phyloP scores from a whole-genome alignment of 2,329 filamentous ascomycete genomes.

The Sporothrix globosa region DNA sequence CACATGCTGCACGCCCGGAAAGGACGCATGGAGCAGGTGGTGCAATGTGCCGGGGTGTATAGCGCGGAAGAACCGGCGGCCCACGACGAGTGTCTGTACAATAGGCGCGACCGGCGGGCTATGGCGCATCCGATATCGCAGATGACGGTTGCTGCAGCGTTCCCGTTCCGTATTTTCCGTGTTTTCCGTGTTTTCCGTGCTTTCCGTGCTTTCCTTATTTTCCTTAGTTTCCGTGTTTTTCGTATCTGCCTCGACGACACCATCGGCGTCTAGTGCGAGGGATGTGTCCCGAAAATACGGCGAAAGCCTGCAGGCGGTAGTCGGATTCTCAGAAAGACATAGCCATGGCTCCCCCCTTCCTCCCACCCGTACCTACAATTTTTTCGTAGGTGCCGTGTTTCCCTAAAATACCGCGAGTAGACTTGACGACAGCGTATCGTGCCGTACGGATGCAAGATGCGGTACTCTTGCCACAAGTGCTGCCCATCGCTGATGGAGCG shows the following conservation, averaged over 20 bases:
- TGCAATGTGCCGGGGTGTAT: not conserved
- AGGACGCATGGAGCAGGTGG: not conserved
- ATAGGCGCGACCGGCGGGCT: not conserved
- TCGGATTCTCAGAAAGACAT: not conserved
- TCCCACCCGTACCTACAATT: not conserved
- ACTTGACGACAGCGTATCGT: not conserved
- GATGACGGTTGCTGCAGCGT: not conserved
- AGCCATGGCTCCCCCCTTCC: not conserved
- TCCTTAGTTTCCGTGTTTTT: too few species aligned
- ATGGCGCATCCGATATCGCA: not conserved
- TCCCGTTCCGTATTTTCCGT: not conserved
- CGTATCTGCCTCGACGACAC: not conserved
- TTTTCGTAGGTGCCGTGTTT: not conserved
- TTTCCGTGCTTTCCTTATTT: too few species aligned
- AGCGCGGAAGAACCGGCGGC: not conserved
- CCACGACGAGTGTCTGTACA: not conserved
- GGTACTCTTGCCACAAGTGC: conserved; percentile 1
- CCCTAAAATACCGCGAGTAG: not conserved
- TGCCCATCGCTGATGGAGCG: not conserved
- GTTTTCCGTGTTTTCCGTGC: too few species aligned
- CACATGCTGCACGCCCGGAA: not conserved
- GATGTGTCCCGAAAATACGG: not conserved
- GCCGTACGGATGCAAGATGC: not conserved
- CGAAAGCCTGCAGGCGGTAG: not conserved
- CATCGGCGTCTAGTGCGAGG: not conserved